Percentiles rank a stretch among this genome's conserved stretches.
These are phyloP conservation scores for Corchorus capsularis DNA, from an alignment of 345 rosid genomes.

Conservation along the genomic window DNA sequence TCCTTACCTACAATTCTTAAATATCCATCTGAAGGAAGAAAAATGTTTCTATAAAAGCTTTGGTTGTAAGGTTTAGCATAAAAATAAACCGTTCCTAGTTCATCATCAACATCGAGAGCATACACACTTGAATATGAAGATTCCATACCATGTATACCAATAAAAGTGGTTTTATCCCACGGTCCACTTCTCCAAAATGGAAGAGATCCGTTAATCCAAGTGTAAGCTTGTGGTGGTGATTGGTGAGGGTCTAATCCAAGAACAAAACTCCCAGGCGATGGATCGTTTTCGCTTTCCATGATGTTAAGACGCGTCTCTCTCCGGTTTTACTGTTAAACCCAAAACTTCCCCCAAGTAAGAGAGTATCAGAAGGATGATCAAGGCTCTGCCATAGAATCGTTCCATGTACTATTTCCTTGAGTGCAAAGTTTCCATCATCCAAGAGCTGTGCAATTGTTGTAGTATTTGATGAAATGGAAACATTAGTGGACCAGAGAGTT, in stretches of 20 bases:
- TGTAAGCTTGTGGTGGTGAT: not conserved
- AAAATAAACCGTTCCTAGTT: slow-evolving; percentile 11
- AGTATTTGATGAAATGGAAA: not conserved
- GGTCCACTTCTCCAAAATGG: slow-evolving; percentile 19
- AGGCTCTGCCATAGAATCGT: slow-evolving; percentile 29
- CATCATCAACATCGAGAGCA: slow-evolving; percentile 14
- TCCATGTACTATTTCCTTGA: not conserved
- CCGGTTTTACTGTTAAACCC: slow-evolving; percentile 14
- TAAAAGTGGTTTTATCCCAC: slow-evolving; percentile 20
- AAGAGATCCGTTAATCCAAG: not conserved
- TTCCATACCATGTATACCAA: slow-evolving; percentile 28
- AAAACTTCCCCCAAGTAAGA: slow-evolving; percentile 27
- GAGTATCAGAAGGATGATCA: slow-evolving; percentile 28
- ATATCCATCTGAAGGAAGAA: slow-evolving; percentile 22
- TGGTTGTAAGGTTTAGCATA: not conserved
- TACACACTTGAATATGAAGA: not conserved
- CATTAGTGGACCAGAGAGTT: slow-evolving; percentile 26
- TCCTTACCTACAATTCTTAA: not conserved
- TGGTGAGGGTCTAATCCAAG: not conserved
- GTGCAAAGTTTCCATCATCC: slow-evolving; percentile 27
- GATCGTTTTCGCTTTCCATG: slow-evolving; percentile 31
- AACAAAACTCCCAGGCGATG: slow-evolving; percentile 17
- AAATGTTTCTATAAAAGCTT: slow-evolving; percentile 16
- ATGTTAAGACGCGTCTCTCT: slow-evolving; percentile 16
- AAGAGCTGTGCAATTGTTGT: slow-evolving; percentile 22